phyloP scores from a whole-genome alignment of 306 rosid genomes.

The Ammopiptanthus mongolicus region DNA sequence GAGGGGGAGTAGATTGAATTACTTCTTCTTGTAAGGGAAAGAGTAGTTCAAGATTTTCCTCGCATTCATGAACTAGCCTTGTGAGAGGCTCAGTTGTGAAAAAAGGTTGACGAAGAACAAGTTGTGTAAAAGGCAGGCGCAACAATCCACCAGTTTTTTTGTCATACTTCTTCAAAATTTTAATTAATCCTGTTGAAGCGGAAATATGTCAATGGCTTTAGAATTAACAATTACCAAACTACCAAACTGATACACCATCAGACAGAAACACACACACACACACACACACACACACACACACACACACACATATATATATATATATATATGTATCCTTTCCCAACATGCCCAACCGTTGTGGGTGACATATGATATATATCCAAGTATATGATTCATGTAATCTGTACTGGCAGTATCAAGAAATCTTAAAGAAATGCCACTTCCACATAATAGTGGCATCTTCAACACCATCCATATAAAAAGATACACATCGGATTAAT shows the following conservation, averaged over 20 bases:
- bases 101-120: slow-evolving; percentile 79
- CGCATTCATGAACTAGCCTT: slow-evolving; percentile 73
- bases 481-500: background rate
- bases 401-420: slow-evolving; percentile 5
- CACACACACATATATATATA: too few species aligned
- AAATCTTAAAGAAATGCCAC: slow-evolving; percentile 18
- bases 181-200: slow-evolving; percentile 65
- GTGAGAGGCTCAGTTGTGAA: slow-evolving; percentile 83
- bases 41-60: slow-evolving; percentile 86
- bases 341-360: too few species aligned
- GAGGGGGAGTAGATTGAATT: slow-evolving; percentile 48
- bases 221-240: background rate
- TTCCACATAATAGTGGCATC: slow-evolving; percentile 4
- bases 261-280: too few species aligned
- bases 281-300: too few species aligned
- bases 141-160: slow-evolving; percentile 84
- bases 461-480: background rate
- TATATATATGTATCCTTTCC: too few species aligned
- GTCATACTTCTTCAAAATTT: slow-evolving; percentile 91
- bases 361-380: background rate
- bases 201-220: slow-evolving; percentile 20
- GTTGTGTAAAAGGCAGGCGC: slow-evolving; percentile 74
- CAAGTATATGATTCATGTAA: slow-evolving; percentile 1
- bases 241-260: background rate
- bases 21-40: slow-evolving; percentile 90